Conservation (phyloP, 2,329 filamentous ascomycete genomes). For the Clarireedia paspali region DNA sequence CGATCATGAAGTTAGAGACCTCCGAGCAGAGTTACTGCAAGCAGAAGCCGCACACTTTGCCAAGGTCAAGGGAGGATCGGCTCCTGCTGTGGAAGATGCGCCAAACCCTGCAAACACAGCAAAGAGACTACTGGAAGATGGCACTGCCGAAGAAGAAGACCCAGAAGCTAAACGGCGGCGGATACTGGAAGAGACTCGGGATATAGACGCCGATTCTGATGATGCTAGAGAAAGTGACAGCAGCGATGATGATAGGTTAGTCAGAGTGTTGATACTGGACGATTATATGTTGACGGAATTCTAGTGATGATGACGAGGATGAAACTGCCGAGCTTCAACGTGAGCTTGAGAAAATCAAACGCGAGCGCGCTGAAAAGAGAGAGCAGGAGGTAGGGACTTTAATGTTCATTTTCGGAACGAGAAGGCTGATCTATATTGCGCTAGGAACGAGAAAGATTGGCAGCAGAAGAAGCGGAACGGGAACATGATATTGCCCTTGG, state of each 20-base stretch:
- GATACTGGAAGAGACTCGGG: conserved; percentile 79
- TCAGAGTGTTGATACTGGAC: background rate
- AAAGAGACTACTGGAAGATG: conserved; percentile 59
- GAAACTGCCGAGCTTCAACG: conserved; percentile 84
- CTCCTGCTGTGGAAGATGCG: conserved; percentile 38
- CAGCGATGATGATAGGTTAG: conserved; percentile 51
- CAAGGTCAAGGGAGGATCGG: conserved; percentile 64
- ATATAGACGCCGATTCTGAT: conserved; percentile 77
- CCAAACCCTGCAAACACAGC: conserved; percentile 46
- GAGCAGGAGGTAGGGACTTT: conserved; percentile 53
- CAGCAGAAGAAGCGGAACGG: conserved; percentile 71
- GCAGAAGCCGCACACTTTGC: conserved; percentile 84
- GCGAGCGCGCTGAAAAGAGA: conserved; percentile 68
- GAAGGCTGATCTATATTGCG: background rate
- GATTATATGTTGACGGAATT: conserved; percentile 28
- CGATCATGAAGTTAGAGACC: conserved; percentile 63
- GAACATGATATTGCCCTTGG: conserved; percentile 86
- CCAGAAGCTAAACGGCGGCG: conserved; percentile 74
- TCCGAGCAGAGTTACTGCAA: conserved; percentile 81
- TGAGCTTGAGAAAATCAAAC: conserved; percentile 89
- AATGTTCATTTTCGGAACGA: background rate
- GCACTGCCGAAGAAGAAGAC: conserved; percentile 47
- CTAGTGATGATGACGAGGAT: conserved; percentile 65
- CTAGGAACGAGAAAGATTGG: conserved; percentile 71
- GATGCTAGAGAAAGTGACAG: conserved; percentile 50